Conservation (phyloP, 306 rosid genomes). For the Trichosanthes truncata region DNA sequence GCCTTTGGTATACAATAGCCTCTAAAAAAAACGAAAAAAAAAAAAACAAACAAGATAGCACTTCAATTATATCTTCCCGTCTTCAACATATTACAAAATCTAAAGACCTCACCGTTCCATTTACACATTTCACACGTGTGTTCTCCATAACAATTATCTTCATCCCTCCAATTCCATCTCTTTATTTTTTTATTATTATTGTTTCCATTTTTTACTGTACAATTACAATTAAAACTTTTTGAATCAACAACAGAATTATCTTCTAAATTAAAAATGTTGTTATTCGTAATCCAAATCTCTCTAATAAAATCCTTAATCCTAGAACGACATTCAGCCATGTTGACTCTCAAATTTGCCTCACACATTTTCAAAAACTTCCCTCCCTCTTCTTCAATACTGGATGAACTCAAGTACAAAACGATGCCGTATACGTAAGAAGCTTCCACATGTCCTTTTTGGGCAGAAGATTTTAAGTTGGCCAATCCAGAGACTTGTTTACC, state of each 20-base stretch:
- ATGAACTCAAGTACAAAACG: not conserved
- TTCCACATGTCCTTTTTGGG: slow-evolving; percentile 21
- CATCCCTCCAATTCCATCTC: not conserved
- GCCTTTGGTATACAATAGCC: too few relatives aligned
- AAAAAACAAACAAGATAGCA: too few relatives aligned
- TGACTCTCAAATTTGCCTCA: not conserved
- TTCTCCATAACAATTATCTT: not conserved
- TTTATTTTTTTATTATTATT: too few relatives aligned
- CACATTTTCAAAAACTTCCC: slow-evolving; percentile 7
- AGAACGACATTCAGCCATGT: slow-evolving; percentile 8
- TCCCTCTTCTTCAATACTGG: not conserved
- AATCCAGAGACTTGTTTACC: slow-evolving; percentile 1
- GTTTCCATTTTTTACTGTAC: too few relatives aligned
- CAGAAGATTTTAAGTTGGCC: slow-evolving; percentile 18
- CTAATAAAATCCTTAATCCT: slow-evolving; percentile 12
- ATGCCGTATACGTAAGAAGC: slow-evolving; percentile 21
- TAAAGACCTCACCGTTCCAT: not conserved
- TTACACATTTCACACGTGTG: not conserved
- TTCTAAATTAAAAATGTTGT: not conserved
- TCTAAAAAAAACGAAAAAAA: too few relatives aligned
- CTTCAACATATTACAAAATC: not conserved
- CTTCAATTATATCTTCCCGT: too few relatives aligned
- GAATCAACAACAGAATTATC: not conserved
- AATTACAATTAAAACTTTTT: not conserved
- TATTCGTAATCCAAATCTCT: slow-evolving; percentile 24